Percentiles rank a stretch among this genome's conserved stretches.
Conservation (phyloP, 805 yeast species). For the Saturnispora galanensis region DNA sequence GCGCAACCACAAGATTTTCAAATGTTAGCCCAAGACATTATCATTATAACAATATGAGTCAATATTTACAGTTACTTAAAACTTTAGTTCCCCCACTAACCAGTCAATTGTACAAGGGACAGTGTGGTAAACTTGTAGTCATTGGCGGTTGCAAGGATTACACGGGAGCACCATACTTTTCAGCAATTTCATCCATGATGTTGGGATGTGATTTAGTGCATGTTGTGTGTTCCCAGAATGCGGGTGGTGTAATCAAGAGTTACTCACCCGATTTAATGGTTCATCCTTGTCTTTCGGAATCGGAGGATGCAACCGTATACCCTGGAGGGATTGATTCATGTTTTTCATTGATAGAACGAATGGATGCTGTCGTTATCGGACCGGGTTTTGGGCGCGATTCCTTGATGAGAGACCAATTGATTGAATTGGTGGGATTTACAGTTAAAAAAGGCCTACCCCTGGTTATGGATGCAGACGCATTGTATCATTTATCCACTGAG, state of each 20-base stretch:
- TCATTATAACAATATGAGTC: too few species aligned
- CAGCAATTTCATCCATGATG: constrained; percentile 75
- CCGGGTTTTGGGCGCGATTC: constrained; percentile 90
- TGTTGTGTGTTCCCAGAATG: constrained; percentile 71
- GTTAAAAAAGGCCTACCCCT: constrained; percentile 57
- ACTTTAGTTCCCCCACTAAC: constrained; percentile 59
- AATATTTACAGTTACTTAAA: too few species aligned
- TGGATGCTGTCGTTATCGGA: constrained; percentile 80
- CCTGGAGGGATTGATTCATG: constrained; percentile 43
- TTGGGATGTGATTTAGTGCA: constrained; percentile 87
- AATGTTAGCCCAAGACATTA: too few species aligned
- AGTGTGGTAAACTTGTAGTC: constrained; percentile 74
- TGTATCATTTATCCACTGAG: constrained; percentile 52
- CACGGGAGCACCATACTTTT: constrained; percentile 93
- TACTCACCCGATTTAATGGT: constrained; percentile 95
- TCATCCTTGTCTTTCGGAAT: constrained; percentile 72
- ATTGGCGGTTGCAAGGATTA: constrained; percentile 94
- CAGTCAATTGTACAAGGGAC: constrained; percentile 77
- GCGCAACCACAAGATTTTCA: too few species aligned
- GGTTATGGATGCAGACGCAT: constrained; percentile 85
- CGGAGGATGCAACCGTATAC: constrained; percentile 18
- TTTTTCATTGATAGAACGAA: constrained; percentile 43
- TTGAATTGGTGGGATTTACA: constrained; percentile 39
- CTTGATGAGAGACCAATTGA: constrained; percentile 51
- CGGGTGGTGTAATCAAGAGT: constrained; percentile 72